Conservation (phyloP, 495 filamentous ascomycete species). For the Daldinia concentrica region DNA sequence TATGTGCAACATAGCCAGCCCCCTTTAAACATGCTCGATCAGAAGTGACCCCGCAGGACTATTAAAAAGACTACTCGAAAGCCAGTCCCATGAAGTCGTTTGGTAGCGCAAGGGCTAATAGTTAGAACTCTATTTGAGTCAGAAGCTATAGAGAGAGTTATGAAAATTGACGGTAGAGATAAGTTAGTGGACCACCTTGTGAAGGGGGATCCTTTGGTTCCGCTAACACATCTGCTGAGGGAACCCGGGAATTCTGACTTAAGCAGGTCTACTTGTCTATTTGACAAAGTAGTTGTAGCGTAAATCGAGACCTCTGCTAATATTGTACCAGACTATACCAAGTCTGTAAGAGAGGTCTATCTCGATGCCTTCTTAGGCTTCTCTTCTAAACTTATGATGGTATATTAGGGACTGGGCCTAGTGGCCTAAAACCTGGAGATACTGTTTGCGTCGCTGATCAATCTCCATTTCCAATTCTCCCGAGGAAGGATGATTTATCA, state of each 20-base stretch:
- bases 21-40: background rate
- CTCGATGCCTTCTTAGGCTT: background rate
- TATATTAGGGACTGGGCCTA: background rate
- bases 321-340: background rate
- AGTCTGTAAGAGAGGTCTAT: background rate
- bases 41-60: background rate
- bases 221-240: too few relatives aligned
- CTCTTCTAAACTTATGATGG: background rate
- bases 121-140: background rate
- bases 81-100: background rate
- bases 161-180: background rate
- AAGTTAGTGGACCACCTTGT: background rate
- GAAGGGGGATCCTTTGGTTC: background rate
- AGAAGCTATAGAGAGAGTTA: background rate
- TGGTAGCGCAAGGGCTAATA: background rate
- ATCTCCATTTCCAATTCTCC: background rate
- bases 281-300: background rate
- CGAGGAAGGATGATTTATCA: background rate
- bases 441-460: background rate
- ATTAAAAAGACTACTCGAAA: background rate
- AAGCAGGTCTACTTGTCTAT: background rate
- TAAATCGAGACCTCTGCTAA: background rate
- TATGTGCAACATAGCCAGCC: background rate
- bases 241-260: too few relatives aligned
- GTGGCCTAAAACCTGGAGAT: background rate